phyloP scores from a whole-genome alignment of 2,329 filamentous ascomycete genomes.

The Tricladium varicosporioides region DNA sequence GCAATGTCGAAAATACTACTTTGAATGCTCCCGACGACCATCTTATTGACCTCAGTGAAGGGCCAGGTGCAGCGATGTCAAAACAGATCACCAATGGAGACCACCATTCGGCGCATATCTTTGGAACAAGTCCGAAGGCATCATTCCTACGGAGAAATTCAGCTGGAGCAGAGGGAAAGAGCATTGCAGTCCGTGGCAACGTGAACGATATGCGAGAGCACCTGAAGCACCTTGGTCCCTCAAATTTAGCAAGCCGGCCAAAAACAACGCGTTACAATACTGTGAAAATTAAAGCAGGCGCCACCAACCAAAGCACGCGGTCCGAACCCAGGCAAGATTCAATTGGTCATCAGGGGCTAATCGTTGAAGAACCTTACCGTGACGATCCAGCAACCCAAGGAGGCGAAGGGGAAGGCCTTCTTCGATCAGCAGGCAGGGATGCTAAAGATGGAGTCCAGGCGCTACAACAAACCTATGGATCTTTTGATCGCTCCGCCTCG shows the following conservation, averaged over 20 bases:
- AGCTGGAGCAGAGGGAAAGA: slow-evolving; percentile 51
- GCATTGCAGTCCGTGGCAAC: slow-evolving; percentile 57
- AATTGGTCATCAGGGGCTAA: slow-evolving; percentile 40
- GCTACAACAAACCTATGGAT: slow-evolving; percentile 54
- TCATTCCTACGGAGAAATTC: slow-evolving; percentile 60
- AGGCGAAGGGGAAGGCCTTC: slow-evolving; percentile 52
- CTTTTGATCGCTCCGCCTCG: slow-evolving; percentile 30
- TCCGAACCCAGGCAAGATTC: slow-evolving; percentile 33
- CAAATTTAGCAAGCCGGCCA: slow-evolving; percentile 64
- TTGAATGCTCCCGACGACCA: slow-evolving; percentile 34
- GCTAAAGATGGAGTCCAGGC: slow-evolving; percentile 66
- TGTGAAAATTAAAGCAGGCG: slow-evolving; percentile 63
- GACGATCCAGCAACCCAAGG: slow-evolving; percentile 43
- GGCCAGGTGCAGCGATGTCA: slow-evolving; percentile 15
- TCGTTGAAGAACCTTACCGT: slow-evolving; percentile 41
- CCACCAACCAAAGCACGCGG: slow-evolving; percentile 2
- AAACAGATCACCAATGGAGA: slow-evolving; percentile 18
- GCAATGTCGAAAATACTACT: slow-evolving; percentile 40
- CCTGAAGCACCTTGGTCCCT: slow-evolving; percentile 63
- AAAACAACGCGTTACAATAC: slow-evolving; percentile 59
- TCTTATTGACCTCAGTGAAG: slow-evolving; percentile 46
- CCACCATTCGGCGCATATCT: background rate
- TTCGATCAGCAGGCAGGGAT: slow-evolving; percentile 52
- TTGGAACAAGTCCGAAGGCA: slow-evolving; percentile 37
- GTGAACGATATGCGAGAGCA: slow-evolving; percentile 62